Percentiles rank a stretch among this genome's conserved stretches.
Evolutionary conservation across 2,329 filamentous ascomycete species (phyloP).

Genomic region (Sporothrix pseudoabietina): DNA sequence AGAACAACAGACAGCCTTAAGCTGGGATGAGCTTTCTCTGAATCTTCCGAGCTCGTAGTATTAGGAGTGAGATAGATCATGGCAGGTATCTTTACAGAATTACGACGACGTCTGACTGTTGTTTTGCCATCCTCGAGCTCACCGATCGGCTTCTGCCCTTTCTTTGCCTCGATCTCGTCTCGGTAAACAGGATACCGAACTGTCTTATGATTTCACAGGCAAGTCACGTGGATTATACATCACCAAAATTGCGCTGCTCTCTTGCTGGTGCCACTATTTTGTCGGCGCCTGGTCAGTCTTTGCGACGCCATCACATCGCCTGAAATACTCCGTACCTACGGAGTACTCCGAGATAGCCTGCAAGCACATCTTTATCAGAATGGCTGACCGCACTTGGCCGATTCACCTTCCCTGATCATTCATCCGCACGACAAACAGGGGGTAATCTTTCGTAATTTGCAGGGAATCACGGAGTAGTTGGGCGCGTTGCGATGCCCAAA

Average conservation of each 20-base stretch:
- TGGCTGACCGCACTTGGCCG: background rate
- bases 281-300: background rate
- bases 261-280: no score
- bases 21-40: background rate
- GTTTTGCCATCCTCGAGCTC: background rate
- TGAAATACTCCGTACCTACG: background rate
- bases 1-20: background rate
- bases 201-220: background rate
- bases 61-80: background rate
- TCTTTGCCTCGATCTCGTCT: background rate
- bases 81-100: background rate
- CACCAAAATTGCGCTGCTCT: no score
- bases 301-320: background rate
- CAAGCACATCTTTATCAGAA: background rate
- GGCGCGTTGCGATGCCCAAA: background rate
- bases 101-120: background rate
- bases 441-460: conserved; percentile 7
- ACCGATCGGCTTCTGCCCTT: background rate
- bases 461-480: background rate
- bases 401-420: background rate
- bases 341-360: background rate
- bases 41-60: background rate
- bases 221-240: no score
- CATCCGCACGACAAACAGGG: conserved; percentile 2
- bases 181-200: background rate